Base-by-base conservation (phyloP, 306 rosid species). In the Castanea mollissima region DNA sequence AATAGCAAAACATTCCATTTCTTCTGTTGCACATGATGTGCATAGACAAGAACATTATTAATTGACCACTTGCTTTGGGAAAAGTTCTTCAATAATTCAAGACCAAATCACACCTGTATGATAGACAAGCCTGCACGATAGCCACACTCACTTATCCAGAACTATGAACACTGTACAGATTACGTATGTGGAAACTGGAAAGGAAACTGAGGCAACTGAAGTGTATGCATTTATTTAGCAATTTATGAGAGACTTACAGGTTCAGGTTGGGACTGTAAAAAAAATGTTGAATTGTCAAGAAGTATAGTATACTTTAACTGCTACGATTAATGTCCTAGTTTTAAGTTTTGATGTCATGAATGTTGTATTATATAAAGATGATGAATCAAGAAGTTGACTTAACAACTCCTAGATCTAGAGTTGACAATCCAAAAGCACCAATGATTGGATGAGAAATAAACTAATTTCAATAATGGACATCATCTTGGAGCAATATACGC, bases 341-440 rank as follows among this genome's bases (percentile, higher is more conserved):
- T 67, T 41, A 67, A 10, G 59, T 75, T 77, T 75, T 63, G 59
- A 63, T 23, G 41, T 27, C 60, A 55, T 78, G 81, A 68, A 84
- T 23, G 71, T 44, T 57, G 71, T 31, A 72, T 76, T 51, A 58
- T 72, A 57, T 74, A 75, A 78, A 78, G 63, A 67, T 78, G 76
- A 62, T 77, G 78, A 52, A 79, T 23, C 79, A 75, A 31, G 1
- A 52, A 82, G 85, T 84, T 84, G 91, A 84, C 89, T 75, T 64
- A 58, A 79, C 38, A 78, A 70, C 81, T 74, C 20, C 70, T 55
- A 71, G n/a, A 77, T 77, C 79, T 38, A 57, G 58, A 84, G 85
- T 83, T 85, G 86, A 78, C 90, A 69, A 54, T 34, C 75, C 58
- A 75, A 79, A 68, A 75, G 78, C 81, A 75, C 73, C 32, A 71